phyloP scores from a whole-genome alignment of 2,329 filamentous ascomycete species.

The Venturia pyrina region DNA sequence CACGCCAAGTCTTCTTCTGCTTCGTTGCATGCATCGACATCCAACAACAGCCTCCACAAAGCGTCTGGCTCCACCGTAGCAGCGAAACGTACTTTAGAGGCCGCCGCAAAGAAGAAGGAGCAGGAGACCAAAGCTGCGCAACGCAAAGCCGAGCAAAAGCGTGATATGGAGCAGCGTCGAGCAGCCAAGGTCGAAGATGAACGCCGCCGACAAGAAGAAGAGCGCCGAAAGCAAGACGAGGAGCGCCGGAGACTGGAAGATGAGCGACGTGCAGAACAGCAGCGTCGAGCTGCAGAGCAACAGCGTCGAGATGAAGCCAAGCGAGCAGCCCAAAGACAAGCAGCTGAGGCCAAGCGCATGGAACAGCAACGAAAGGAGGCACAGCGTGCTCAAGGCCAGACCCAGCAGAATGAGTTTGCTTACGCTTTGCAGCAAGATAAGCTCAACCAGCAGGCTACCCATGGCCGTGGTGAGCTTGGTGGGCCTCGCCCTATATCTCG shows the following conservation, averaged over 20 bases:
- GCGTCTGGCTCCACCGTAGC: conserved; percentile 22
- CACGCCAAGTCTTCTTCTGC: conserved; percentile 59
- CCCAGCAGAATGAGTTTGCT: conserved; percentile 19
- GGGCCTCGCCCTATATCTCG: conserved; percentile 47
- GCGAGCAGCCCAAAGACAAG: conserved; percentile 25
- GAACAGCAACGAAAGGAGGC: conserved; percentile 51
- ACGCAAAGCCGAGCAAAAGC: conserved; percentile 70
- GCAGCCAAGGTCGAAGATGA: conserved; percentile 42
- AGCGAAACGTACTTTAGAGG: conserved; percentile 51
- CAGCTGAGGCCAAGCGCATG: conserved; percentile 32
- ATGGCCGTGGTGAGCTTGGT: conserved; percentile 38
- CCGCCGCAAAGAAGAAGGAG: conserved; percentile 73
- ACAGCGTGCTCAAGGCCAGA: conserved; percentile 47
- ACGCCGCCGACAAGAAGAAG: conserved; percentile 40
- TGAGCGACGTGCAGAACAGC: conserved; percentile 29
- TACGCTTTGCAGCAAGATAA: conserved; percentile 19
- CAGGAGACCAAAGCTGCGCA: conserved; percentile 69
- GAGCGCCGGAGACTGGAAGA: conserved; percentile 27
- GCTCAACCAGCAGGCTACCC: conserved; percentile 17
- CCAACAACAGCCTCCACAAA: conserved; percentile 15
- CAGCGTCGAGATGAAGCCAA: conserved; percentile 26
- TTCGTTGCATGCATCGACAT: conserved; percentile 40
- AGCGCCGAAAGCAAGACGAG: conserved; percentile 14
- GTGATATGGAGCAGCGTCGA: conserved; percentile 69
- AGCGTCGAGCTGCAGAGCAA: conserved; percentile 25